phyloP scores from a whole-genome alignment of 768 basidiomycete species.

The Tulasnella sp. region DNA sequence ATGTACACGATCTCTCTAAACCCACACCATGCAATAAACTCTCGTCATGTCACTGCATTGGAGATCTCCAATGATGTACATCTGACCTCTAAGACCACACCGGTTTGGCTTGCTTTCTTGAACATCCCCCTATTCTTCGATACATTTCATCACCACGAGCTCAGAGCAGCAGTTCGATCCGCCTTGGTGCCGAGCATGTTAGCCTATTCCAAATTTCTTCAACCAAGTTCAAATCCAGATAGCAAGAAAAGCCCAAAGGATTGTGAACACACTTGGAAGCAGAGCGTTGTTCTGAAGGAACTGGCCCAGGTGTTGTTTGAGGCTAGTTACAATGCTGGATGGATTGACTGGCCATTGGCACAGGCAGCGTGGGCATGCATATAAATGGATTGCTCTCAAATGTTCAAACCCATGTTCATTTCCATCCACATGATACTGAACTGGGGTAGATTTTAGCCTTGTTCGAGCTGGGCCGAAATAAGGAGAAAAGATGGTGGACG shows the following conservation, averaged over 20 bases:
- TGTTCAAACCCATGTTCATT: neutral
- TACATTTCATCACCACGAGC: neutral
- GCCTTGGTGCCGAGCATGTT: constrained; percentile 1
- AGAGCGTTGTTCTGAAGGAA: constrained; percentile 4
- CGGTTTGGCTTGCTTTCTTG: constrained; percentile 10
- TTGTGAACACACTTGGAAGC: neutral
- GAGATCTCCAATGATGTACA: neutral
- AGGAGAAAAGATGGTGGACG: constrained; percentile 14
- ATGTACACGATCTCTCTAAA: neutral
- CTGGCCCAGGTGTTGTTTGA: constrained; percentile 1
- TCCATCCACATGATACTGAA: neutral
- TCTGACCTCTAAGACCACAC: neutral
- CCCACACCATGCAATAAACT: neutral
- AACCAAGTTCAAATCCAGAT: neutral
- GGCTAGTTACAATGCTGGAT: constrained; percentile 1
- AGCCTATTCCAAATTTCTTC: constrained; percentile 6
- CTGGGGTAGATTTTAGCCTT: constrained; percentile 3
- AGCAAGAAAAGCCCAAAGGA: neutral
- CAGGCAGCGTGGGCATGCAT: constrained; percentile 10
- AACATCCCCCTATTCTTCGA: constrained; percentile 12
- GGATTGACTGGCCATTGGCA: neutral
- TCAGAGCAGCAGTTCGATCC: neutral
- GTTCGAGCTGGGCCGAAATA: constrained; percentile 11
- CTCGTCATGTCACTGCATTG: neutral
- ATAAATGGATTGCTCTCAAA: too few relatives aligned